Evolutionary conservation across 805 yeast species (phyloP).

Genomic region (Lipomyces spencermartinsiae): DNA sequence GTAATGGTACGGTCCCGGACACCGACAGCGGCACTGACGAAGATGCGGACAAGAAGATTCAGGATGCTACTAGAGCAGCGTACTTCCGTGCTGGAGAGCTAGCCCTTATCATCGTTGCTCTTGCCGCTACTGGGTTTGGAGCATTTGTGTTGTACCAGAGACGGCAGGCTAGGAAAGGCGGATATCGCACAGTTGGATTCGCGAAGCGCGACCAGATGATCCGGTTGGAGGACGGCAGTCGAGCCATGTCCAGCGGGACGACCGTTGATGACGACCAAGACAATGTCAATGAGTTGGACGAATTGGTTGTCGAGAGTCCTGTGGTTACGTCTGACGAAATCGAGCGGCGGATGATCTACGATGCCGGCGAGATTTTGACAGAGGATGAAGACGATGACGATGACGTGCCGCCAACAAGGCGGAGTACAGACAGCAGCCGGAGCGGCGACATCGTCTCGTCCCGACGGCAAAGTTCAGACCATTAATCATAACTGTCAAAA

Average conservation of each 20-base stretch:
- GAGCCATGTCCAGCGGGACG: background rate
- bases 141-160: constrained; percentile 34
- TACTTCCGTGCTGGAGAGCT: constrained; percentile 49
- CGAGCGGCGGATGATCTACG: constrained; percentile 29
- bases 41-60: constrained; percentile 40
- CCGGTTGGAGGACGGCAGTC: constrained; percentile 32
- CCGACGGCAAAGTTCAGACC: background rate
- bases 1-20: constrained; percentile 19
- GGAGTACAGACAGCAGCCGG: background rate
- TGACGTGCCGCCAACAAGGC: background rate
- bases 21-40: constrained; percentile 26
- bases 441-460: background rate
- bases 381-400: constrained; percentile 11
- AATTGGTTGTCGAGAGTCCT: constrained; percentile 36
- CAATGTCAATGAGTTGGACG: constrained; percentile 32
- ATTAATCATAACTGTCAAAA: background rate
- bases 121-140: constrained; percentile 36
- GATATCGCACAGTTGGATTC: constrained; percentile 35
- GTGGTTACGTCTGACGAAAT: constrained; percentile 35
- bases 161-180: constrained; percentile 21
- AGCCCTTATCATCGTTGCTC: constrained; percentile 47
- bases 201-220: constrained; percentile 37
- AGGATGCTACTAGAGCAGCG: constrained; percentile 47
- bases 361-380: constrained; percentile 16
- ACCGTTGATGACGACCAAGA: constrained; percentile 2